These are phyloP conservation scores for Fusarium robinianum DNA, from an alignment of 2,329 filamentous ascomycete species.

Conservation along the genomic window DNA sequence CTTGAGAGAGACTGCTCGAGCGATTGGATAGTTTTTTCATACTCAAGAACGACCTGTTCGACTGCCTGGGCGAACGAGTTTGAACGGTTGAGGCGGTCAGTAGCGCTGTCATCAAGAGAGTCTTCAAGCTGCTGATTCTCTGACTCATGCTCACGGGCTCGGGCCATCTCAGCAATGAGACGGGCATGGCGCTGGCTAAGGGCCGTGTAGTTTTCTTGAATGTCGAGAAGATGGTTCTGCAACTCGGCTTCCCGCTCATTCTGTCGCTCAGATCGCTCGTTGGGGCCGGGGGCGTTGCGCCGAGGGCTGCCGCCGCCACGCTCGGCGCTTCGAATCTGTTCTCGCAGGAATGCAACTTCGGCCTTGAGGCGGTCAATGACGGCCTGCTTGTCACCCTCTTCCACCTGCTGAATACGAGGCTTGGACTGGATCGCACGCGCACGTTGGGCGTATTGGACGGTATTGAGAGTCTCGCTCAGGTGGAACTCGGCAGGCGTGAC, in stretches of 20 bases:
- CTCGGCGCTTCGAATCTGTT: conserved; percentile 83
- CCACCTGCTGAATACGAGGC: conserved; percentile 90
- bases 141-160: conserved; percentile 72
- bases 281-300: conserved; percentile 57
- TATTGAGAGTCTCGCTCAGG: conserved; percentile 95
- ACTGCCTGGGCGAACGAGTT: conserved; percentile 96
- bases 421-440: conserved; percentile 97
- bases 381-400: conserved; percentile 92
- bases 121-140: conserved; percentile 60
- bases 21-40: conserved; percentile 96
- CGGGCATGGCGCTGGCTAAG: conserved; percentile 93
- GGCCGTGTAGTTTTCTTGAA: conserved; percentile 92
- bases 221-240: conserved; percentile 89
- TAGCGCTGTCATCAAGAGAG: conserved; percentile 74
- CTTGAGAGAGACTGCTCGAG: conserved; percentile 90
- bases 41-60: conserved; percentile 94
- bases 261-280: conserved; percentile 75
- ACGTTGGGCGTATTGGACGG: conserved; percentile 94
- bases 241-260: conserved; percentile 87
- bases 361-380: conserved; percentile 92
- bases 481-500: conserved; percentile 97
- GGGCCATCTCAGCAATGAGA: conserved; percentile 90
- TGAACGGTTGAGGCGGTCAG: conserved; percentile 88
- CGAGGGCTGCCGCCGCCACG: conserved; percentile 60
- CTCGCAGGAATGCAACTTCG: conserved; percentile 89